Base-by-base conservation (phyloP, 2,329 filamentous ascomycete species). In the Penicillium sp. region DNA sequence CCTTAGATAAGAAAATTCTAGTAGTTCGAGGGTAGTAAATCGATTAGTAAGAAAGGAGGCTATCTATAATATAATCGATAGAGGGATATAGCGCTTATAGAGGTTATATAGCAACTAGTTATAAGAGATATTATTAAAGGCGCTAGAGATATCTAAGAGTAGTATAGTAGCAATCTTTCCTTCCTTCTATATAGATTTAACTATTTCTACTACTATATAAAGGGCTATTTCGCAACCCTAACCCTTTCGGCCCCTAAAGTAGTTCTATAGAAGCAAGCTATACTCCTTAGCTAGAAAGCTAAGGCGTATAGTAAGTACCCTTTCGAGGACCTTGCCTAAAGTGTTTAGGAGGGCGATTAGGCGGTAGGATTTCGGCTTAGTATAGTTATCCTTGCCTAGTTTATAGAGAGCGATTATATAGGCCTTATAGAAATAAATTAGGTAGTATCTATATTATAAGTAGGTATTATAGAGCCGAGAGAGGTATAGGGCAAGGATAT, bases 101-200 rank as follows among this genome's bases (percentile, higher is more conserved):
- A 36, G 34, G 17, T 20, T 30, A 14, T 36, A 25, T 3, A 51
- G 18, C 4, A 51, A 20, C 0, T 38, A 36, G 3, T n/a, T 11
- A 7, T 39, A 37, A 1, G 37, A 45, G 6, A 45, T 35, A 13
- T 50, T 47, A 26, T 47, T 32, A 18, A 26, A 47, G 10, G 38
- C 48, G 2, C 47, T 37, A 1, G 17, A 30, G 1, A 47, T 34
- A 28, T 50, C 46, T 2, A 51, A 23, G 1, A 43, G 30, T 2
- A 50, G 33, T 4, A 47, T 30, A 5, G 41, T 25, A 2, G 30
- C 41, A 6, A 41, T 31, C 6, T 35, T 22, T 2, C 35, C 41
- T 15, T 36, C 22, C 3, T 7, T 6, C 45, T 41, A 51, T 2
- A 34, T 33, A 2, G n/a, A 4, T 3, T 39, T n/a, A 12, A 51